Percentiles rank a stretch among this genome's conserved stretches.
Evolutionary conservation across 2,329 filamentous ascomycete species (phyloP).

Genomic region (Metarhizium anisopliae): DNA sequence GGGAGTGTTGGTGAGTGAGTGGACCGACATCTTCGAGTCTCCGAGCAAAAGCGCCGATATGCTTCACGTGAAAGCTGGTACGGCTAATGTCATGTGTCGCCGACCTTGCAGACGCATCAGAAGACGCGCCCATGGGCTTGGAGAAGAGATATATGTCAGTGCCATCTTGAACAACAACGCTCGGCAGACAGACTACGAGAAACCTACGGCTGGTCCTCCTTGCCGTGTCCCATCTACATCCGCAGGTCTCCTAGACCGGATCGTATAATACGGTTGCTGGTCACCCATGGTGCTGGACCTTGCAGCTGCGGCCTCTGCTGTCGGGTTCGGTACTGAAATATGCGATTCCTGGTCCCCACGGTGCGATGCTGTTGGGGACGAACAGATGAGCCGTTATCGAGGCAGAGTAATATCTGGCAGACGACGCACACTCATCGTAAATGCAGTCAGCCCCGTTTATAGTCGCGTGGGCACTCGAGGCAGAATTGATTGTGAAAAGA

Average conservation of each 20-base stretch:
- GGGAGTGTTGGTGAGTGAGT: background rate
- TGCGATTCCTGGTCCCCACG: background rate
- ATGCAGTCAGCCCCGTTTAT: background rate
- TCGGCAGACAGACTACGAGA: background rate
- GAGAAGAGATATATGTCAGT: background rate
- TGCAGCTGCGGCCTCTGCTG: background rate
- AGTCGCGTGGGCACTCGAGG: background rate
- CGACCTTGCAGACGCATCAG: conserved; percentile 21
- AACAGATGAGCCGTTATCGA: conserved; percentile 1
- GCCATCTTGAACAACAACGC: background rate
- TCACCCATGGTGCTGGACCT: conserved; percentile 26
- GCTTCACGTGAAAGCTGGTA: conserved; percentile 49
- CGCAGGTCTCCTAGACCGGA: conserved; percentile 38
- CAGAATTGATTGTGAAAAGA: background rate
- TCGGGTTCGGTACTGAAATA: background rate
- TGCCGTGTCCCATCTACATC: conserved; percentile 37
- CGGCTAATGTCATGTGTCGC: conserved; percentile 50
- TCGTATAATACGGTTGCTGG: conserved; percentile 41
- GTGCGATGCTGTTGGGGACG: background rate
- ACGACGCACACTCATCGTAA: background rate
- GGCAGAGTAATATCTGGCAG: background rate
- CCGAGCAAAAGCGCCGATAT: conserved; percentile 44
- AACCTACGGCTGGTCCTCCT: conserved; percentile 39
- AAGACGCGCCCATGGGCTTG: conserved; percentile 5
- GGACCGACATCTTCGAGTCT: conserved; percentile 43